These are phyloP conservation scores for Geotrichum macrosporum DNA, from an alignment of 1,139 yeast species.

Conservation along the genomic window DNA sequence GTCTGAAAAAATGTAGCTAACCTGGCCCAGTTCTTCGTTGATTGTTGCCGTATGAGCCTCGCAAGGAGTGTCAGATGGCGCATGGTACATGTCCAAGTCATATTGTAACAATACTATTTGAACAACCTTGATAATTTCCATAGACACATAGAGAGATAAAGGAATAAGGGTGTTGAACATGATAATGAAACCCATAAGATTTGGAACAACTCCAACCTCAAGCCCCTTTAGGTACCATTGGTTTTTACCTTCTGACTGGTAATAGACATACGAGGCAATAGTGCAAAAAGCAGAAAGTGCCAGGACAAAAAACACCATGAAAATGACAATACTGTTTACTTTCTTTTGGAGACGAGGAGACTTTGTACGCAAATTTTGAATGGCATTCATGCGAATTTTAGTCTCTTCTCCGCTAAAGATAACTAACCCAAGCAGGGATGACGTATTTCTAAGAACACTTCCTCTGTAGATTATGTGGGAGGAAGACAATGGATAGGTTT, in stretches of 20 bases:
- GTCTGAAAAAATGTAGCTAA: constrained; percentile 88
- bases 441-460: constrained; percentile 78
- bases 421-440: constrained; percentile 67
- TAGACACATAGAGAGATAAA: constrained; percentile 86
- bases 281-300: constrained; percentile 73
- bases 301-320: constrained; percentile 82
- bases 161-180: constrained; percentile 98
- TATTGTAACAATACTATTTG: constrained; percentile 76
- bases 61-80: constrained; percentile 79
- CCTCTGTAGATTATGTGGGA: constrained; percentile 87
- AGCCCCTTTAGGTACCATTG: constrained; percentile 70
- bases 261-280: constrained; percentile 64
- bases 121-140: constrained; percentile 89
- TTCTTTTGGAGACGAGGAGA: constrained; percentile 85
- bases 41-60: constrained; percentile 95
- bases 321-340: constrained; percentile 75
- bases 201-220: constrained; percentile 86
- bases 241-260: constrained; percentile 41
- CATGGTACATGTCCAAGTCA: constrained; percentile 94
- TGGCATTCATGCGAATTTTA: constrained; percentile 91
- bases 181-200: constrained; percentile 91
- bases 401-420: constrained; percentile 94
- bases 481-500: constrained; percentile 60
- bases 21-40: constrained; percentile 95
- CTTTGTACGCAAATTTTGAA: constrained; percentile 82